Conservation (phyloP, 1,139 yeast genomes). For the Candida pseudoviswanathii region DNA sequence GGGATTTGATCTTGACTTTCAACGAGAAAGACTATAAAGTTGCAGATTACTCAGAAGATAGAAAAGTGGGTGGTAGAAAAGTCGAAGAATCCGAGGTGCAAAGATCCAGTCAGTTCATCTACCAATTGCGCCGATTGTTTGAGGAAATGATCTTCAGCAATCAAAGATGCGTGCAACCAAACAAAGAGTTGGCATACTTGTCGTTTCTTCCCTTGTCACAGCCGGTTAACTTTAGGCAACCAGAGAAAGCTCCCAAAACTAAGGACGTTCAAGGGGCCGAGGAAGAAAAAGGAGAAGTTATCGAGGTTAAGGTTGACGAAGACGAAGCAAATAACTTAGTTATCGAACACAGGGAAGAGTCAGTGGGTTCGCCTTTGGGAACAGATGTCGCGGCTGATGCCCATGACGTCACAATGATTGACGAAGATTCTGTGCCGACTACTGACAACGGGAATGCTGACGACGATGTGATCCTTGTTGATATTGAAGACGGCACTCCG, state of each 20-base stretch:
- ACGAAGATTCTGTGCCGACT: constrained; percentile 15
- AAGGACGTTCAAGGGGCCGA: constrained; percentile 12
- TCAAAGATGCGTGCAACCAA: constrained; percentile 73
- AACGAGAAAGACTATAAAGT: constrained; percentile 29
- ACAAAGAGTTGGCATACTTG: constrained; percentile 80
- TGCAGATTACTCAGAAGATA: constrained; percentile 21
- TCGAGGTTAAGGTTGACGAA: constrained; percentile 11
- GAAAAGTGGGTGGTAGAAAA: constrained; percentile 84
- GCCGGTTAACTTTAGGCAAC: constrained; percentile 56
- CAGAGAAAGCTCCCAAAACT: constrained; percentile 8
- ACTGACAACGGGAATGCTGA: constrained; percentile 5
- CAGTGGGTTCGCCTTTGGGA: background rate
- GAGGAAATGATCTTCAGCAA: constrained; percentile 65
- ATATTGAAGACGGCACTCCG: background rate
- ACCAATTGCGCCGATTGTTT: constrained; percentile 69
- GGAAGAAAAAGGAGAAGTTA: constrained; percentile 12
- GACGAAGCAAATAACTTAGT: constrained; percentile 12
- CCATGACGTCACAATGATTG: constrained; percentile 13
- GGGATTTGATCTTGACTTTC: constrained; percentile 65
- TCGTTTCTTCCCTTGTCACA: constrained; percentile 80
- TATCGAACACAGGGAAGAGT: constrained; percentile 1
- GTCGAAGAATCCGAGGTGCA: constrained; percentile 74
- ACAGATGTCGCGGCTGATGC: background rate
- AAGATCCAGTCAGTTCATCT: constrained; percentile 80
- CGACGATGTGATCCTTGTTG: constrained; percentile 4